phyloP scores from a whole-genome alignment of 306 rosid species.

The Corylus heterophylla region DNA sequence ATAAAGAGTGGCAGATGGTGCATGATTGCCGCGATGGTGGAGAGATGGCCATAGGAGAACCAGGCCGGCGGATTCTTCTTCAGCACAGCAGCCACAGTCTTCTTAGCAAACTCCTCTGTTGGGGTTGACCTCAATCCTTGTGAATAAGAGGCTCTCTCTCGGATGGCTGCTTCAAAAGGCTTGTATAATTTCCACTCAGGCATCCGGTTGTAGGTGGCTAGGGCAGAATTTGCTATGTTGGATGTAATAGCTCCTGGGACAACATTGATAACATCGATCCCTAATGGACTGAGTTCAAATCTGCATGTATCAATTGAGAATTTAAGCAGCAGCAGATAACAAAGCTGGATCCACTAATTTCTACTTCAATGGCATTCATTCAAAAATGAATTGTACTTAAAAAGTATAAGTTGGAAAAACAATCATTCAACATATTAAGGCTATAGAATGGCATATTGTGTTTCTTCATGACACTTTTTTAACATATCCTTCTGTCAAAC shows the following conservation, averaged over 20 bases:
- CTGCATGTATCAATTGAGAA: constrained; percentile 25
- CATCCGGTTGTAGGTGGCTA: constrained; percentile 55
- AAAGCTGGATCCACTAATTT: not conserved
- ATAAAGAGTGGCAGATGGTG: constrained; percentile 69
- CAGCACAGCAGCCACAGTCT: constrained; percentile 59
- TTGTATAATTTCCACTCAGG: constrained; percentile 71
- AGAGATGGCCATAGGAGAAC: constrained; percentile 65
- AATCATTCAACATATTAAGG: not conserved
- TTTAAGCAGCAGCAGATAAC: not conserved
- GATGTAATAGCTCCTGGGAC: constrained; percentile 84
- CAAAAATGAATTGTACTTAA: too few relatives aligned
- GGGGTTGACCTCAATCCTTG: constrained; percentile 67
- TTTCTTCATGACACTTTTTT: not conserved
- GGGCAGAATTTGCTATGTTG: constrained; percentile 61
- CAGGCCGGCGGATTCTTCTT: constrained; percentile 77
- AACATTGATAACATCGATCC: constrained; percentile 78
- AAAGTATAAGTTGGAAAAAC: too few relatives aligned
- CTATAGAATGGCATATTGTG: not conserved
- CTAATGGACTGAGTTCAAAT: constrained; percentile 69
- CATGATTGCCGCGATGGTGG: constrained; percentile 58
- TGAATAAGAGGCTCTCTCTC: constrained; percentile 53
- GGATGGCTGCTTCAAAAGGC: constrained; percentile 65
- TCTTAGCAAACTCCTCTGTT: constrained; percentile 70
- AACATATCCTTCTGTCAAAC: not conserved
- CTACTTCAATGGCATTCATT: not conserved